Evolutionary conservation across 768 basidiomycete species (phyloP), one percentile per base, ranked within the genome.

Genomic region (Phylloporus sp.): DNA sequence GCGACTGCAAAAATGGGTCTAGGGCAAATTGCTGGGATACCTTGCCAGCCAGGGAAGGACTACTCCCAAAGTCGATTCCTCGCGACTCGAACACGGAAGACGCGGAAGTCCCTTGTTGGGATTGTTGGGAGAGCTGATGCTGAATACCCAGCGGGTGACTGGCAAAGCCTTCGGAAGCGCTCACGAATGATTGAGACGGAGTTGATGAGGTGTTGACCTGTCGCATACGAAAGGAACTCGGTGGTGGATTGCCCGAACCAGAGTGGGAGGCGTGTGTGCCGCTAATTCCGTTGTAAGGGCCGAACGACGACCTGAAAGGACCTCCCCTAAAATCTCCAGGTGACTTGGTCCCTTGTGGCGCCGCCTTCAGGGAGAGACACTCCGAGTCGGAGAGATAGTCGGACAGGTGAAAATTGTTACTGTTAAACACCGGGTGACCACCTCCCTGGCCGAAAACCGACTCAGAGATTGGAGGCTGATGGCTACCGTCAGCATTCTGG

Each of bases 381-480:
- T 68, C 54, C 22, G 69, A 48, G 53, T 71, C 62, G 38, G 65
- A 53, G 31, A 62, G 48, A 49, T 62, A 70, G 44, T 73, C 72
- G 26, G 70, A 48, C 34, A 62, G 46, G 48, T 64, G 64, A 42
- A 55, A 54, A 42, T 55, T 65, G 41, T 48, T 56, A 61, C 59
- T 74, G 59, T 73, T 74, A 58, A 73, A 74, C 70, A 74, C 52
- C 47, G 70, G 56, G 13, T 66, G 72, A 44, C 51, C 52, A 46
- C 60, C 67, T 49, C 55, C 57, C 42, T 63, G 71, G 31, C 53
- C 48, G 50, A 62, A 71, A 32, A 56, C 45, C 17, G 66, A 55
- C 43, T 66, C 65, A 13, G 64, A 54, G 33, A 55, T 45, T 46
- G 44, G 37, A 50, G 55, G 56, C 54, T 73, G 74, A 56, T 62